These are phyloP conservation scores for Rhododendron molle DNA, from an alignment of 148 eudicot genomes.

Conservation along the genomic window DNA sequence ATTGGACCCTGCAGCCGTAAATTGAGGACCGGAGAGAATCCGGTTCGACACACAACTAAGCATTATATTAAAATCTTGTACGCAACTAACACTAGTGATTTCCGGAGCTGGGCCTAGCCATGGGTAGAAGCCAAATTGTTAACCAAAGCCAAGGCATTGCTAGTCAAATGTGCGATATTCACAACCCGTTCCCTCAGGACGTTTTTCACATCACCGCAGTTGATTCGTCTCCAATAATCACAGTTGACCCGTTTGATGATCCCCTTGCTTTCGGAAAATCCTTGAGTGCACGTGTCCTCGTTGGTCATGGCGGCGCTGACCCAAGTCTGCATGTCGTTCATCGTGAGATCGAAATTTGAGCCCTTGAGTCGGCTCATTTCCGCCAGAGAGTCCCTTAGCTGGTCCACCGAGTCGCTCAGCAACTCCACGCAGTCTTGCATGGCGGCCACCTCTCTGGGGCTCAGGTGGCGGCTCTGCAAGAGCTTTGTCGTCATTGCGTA, in stretches of 20 bases:
- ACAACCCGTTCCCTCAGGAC: conserved; percentile 16
- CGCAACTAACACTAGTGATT: background rate
- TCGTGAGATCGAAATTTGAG: conserved; percentile 2
- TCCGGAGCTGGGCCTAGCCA: background rate
- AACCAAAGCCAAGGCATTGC: conserved; percentile 40
- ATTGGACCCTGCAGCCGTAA: background rate
- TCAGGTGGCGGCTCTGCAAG: background rate
- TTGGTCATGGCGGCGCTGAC: conserved; percentile 40
- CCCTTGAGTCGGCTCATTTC: conserved; percentile 21
- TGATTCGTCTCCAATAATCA: too few species aligned
- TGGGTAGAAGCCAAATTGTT: conserved; percentile 23
- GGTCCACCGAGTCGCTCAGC: conserved; percentile 11
- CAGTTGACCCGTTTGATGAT: too few species aligned
- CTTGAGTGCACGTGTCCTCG: conserved; percentile 31
- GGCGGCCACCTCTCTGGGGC: conserved; percentile 9
- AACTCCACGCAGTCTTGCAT: conserved; percentile 19
- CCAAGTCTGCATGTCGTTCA: conserved; percentile 39
- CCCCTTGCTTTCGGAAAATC: conserved; percentile 16
- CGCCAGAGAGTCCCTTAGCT: conserved; percentile 21
- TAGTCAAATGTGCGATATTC: conserved; percentile 28
- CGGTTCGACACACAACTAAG: background rate
- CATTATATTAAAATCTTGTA: background rate
- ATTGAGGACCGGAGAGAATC: background rate
- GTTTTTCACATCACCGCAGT: conserved; percentile 21
- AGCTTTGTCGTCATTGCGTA: background rate